Percentiles rank a stretch among this genome's conserved stretches.
phyloP scores from a whole-genome alignment of 2,329 filamentous ascomycete genomes.

The Herpotrichia juniperi region DNA sequence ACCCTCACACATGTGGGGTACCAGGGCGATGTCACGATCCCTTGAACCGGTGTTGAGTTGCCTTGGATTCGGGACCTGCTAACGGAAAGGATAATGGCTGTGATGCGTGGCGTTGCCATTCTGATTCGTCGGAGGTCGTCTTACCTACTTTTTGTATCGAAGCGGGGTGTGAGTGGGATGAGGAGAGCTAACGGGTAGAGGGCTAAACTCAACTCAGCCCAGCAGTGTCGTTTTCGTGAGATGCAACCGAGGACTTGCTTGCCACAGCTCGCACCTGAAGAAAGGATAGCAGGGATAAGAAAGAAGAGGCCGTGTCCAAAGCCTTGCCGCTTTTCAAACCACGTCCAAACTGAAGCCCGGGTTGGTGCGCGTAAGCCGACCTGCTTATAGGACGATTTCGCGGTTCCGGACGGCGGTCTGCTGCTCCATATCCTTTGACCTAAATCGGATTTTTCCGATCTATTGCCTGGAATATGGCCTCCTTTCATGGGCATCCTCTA shows the following conservation, averaged over 20 bases:
- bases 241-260: slow-evolving; percentile 13
- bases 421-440: slow-evolving; percentile 16
- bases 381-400: slow-evolving; percentile 5
- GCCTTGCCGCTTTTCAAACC: slow-evolving; percentile 26
- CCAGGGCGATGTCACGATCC: slow-evolving; percentile 28
- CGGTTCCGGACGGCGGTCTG: slow-evolving; percentile 11
- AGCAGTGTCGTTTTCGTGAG: slow-evolving; percentile 8
- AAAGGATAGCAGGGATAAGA: slow-evolving; percentile 14
- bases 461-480: slow-evolving; percentile 14
- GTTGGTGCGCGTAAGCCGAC: slow-evolving; percentile 18
- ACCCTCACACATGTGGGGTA: slow-evolving; percentile 15
- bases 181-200: slow-evolving; percentile 11
- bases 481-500: slow-evolving; percentile 1
- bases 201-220: slow-evolving; percentile 31
- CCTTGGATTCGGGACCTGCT: slow-evolving; percentile 28
- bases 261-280: slow-evolving; percentile 18
- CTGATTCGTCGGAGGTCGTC: slow-evolving; percentile 15
- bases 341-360: slow-evolving; percentile 11
- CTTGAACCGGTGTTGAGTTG: slow-evolving; percentile 30
- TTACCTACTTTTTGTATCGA: slow-evolving; percentile 21
- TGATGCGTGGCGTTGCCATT: slow-evolving; percentile 16
- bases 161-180: slow-evolving; percentile 9
- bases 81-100: slow-evolving; percentile 13
- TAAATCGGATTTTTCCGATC: slow-evolving; percentile 10
- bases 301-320: slow-evolving; percentile 18